A percentile compares a stretch with the other conserved stretches of the same genome.
Evolutionary conservation across 441 rosid genomes (phyloP).

Genomic region (Brassica hybrid): DNA sequence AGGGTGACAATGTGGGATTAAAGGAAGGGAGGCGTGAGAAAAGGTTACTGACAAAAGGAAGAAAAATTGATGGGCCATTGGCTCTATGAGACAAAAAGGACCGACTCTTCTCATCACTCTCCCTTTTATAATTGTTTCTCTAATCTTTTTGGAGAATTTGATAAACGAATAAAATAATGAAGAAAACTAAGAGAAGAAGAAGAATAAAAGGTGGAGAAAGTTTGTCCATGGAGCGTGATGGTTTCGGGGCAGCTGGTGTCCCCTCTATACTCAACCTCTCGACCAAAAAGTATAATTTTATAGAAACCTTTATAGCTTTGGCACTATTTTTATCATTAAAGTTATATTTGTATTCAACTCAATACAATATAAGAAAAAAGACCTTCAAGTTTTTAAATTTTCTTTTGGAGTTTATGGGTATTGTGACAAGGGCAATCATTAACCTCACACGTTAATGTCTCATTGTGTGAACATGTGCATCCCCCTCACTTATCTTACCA

Average conservation of each 20-base stretch:
- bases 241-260: slow-evolving; percentile 45
- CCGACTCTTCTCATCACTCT: slow-evolving; percentile 43
- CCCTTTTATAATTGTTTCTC: slow-evolving; percentile 25
- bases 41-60: slow-evolving; percentile 56
- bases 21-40: slow-evolving; percentile 55
- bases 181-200: slow-evolving; percentile 39
- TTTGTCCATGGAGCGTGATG: slow-evolving; percentile 48
- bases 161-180: slow-evolving; percentile 19
- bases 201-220: slow-evolving; percentile 39
- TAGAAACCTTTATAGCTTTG: slow-evolving; percentile 38
- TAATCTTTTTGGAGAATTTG: slow-evolving; percentile 13
- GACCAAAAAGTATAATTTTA: slow-evolving; percentile 44
- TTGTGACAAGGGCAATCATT: slow-evolving; percentile 45
- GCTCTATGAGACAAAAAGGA: slow-evolving; percentile 45
- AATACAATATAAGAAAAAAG: neutral
- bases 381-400: neutral
- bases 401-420: slow-evolving; percentile 37
- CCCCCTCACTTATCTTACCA: slow-evolving; percentile 41
- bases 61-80: slow-evolving; percentile 49
- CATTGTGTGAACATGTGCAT: slow-evolving; percentile 47
- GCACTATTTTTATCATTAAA: slow-evolving; percentile 38
- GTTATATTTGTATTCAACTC: slow-evolving; percentile 29
- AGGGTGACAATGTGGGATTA: slow-evolving; percentile 32
- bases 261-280: slow-evolving; percentile 49
- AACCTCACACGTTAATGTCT: slow-evolving; percentile 47